Conservation (phyloP, 495 filamentous ascomycete species). For the Tuber microsphaerosporum region DNA sequence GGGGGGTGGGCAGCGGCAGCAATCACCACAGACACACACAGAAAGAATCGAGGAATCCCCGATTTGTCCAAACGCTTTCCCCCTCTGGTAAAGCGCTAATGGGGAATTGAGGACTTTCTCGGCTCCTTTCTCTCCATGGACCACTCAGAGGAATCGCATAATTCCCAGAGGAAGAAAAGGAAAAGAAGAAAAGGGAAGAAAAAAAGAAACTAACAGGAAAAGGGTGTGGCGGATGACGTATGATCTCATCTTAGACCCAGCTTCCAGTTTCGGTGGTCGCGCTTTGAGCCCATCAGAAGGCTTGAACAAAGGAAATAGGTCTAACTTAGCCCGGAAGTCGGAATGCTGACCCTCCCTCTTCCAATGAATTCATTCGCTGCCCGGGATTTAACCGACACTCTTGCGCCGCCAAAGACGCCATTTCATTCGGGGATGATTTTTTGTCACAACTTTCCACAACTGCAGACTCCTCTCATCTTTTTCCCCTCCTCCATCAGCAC, state of each 20-base stretch:
- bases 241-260: constrained; percentile 17
- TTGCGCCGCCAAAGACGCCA: background rate
- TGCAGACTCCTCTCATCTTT: background rate
- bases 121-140: background rate
- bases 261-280: constrained; percentile 29
- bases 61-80: background rate
- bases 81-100: background rate
- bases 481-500: background rate
- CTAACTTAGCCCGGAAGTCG: background rate
- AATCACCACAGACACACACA: background rate
- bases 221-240: constrained; percentile 29
- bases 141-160: background rate
- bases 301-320: background rate
- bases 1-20: background rate
- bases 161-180: background rate
- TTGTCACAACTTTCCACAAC: background rate
- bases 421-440: background rate
- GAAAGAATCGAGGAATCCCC: background rate
- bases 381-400: background rate
- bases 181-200: background rate
- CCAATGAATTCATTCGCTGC: background rate
- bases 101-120: background rate
- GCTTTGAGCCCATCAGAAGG: background rate
- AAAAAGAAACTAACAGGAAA: constrained; percentile 7
- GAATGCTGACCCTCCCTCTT: background rate